Evolutionary conservation across 345 rosid genomes (phyloP).

Genomic region (Gossypium stocksii): DNA sequence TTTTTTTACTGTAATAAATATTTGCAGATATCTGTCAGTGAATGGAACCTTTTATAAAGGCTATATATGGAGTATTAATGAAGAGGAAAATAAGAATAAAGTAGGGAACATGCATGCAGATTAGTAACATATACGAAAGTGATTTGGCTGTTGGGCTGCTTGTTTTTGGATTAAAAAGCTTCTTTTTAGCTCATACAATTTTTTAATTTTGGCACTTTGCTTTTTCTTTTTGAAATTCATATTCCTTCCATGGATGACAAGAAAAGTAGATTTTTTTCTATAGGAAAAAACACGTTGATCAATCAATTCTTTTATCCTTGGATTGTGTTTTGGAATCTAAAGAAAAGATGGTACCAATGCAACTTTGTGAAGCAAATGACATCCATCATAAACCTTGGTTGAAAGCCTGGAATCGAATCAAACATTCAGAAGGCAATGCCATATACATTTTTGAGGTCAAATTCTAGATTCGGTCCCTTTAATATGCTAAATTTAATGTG

Average conservation of each 20-base stretch:
- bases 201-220: neutral
- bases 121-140: neutral
- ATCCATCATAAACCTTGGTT: neutral
- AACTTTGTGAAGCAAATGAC: constrained; percentile 7
- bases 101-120: constrained; percentile 18
- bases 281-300: neutral
- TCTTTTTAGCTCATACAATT: constrained; percentile 17
- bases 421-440: too few relatives aligned
- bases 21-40: too few relatives aligned
- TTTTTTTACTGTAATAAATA: neutral
- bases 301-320: neutral
- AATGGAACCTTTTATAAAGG: too few relatives aligned
- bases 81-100: constrained; percentile 37
- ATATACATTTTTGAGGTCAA: too few relatives aligned
- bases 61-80: neutral
- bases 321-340: neutral
- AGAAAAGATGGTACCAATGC: neutral
- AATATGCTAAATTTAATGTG: too few relatives aligned
- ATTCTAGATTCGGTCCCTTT: too few relatives aligned
- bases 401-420: neutral
- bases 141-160: constrained; percentile 23
- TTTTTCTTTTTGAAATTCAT: constrained; percentile 25
- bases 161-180: constrained; percentile 20
- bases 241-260: constrained; percentile 43
- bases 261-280: constrained; percentile 25